phyloP scores from a whole-genome alignment of 371 early-diverging fungal species.

The Lichtheimia ramosa region DNA sequence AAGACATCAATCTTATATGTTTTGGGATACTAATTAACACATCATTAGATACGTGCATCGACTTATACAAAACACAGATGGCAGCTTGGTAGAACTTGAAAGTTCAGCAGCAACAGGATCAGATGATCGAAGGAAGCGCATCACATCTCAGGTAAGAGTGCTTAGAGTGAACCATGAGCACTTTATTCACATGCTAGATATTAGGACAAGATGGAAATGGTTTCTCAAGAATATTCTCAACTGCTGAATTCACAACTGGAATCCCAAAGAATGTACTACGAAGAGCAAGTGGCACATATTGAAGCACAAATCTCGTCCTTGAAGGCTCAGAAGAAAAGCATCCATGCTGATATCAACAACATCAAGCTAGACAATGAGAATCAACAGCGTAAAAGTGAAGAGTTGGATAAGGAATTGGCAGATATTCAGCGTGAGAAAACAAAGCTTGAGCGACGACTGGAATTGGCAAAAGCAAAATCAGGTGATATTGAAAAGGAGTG shows the following conservation, averaged over 20 bases:
- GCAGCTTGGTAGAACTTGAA: conserved; percentile 77
- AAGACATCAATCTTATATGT: background rate
- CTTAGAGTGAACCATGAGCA: background rate
- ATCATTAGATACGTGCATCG: conserved; percentile 76
- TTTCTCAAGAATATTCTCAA: conserved; percentile 81
- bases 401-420: background rate
- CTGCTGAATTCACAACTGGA: conserved; percentile 83
- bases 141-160: too few species aligned
- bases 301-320: conserved; percentile 42
- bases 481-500: conserved; percentile 13
- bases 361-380: background rate
- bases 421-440: conserved; percentile 17
- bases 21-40: background rate
- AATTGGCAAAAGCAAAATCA: conserved; percentile 23
- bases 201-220: conserved; percentile 74
- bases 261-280: conserved; percentile 87
- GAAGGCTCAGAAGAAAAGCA: conserved; percentile 10
- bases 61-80: conserved; percentile 79
- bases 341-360: too few species aligned
- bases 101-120: too few species aligned
- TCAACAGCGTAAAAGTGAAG: background rate
- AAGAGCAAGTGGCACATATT: conserved; percentile 64
- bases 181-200: background rate
- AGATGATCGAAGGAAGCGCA: too few species aligned
- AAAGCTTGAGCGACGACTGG: conserved; percentile 19